Conservation (phyloP, 441 rosid genomes). For the Gossypium lobatum region DNA sequence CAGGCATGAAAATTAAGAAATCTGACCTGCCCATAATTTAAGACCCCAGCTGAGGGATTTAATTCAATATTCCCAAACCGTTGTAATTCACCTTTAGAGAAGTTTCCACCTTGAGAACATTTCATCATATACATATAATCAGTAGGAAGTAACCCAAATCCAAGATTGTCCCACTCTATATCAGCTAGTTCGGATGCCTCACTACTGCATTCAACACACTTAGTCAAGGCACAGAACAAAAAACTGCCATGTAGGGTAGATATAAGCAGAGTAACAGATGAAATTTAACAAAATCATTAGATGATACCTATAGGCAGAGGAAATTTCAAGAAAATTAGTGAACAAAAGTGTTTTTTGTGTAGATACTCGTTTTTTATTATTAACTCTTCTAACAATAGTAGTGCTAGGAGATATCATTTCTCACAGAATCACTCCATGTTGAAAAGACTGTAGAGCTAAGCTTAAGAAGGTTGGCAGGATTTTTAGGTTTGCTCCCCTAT, state of each 20-base stretch:
- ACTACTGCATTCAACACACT: slow-evolving; percentile 22
- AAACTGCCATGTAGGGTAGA: not conserved
- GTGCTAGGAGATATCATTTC: too few relatives aligned
- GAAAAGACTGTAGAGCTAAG: too few relatives aligned
- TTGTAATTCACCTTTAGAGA: slow-evolving; percentile 57
- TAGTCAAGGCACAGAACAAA: slow-evolving; percentile 1
- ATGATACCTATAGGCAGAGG: not conserved
- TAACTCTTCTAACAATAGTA: too few relatives aligned
- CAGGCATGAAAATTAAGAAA: not conserved
- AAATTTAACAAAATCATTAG: not conserved
- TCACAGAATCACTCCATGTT: too few relatives aligned
- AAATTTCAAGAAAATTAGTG: not conserved
- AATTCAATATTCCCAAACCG: slow-evolving; percentile 85
- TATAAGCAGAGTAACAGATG: not conserved
- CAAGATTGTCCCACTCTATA: slow-evolving; percentile 84
- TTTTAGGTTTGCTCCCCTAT: too few relatives aligned
- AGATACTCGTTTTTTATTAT: not conserved
- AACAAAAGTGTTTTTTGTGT: not conserved
- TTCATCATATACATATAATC: slow-evolving; percentile 84
- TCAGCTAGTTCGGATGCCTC: slow-evolving; percentile 45
- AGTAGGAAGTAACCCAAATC: slow-evolving; percentile 59
- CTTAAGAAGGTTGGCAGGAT: too few relatives aligned
- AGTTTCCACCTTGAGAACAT: slow-evolving; percentile 48
- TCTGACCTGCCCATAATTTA: slow-evolving; percentile 90
- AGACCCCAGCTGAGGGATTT: slow-evolving; percentile 79